Evolutionary conservation across 345 rosid species (phyloP).

Genomic region (Acer saccharum): DNA sequence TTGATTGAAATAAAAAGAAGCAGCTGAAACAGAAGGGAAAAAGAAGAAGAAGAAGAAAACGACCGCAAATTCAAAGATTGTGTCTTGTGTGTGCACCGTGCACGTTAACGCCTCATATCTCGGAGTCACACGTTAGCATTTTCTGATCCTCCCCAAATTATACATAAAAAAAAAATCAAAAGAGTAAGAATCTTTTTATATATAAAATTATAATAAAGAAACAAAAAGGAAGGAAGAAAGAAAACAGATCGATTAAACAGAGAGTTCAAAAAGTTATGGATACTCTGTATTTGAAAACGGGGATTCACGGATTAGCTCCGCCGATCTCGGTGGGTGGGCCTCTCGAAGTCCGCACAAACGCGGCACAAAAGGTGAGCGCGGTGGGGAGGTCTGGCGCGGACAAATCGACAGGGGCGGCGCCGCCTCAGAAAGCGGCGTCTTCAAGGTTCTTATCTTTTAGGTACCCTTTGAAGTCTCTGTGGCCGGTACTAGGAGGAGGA

Average conservation of each 20-base stretch:
- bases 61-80: constrained; percentile 34
- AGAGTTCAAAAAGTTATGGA: constrained; percentile 41
- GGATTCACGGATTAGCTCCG: constrained; percentile 52
- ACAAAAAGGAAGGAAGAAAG: not conserved
- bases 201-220: not conserved
- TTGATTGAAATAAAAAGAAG: not conserved
- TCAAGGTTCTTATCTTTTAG: constrained; percentile 56
- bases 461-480: constrained; percentile 53
- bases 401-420: constrained; percentile 37
- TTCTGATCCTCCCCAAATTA: not conserved
- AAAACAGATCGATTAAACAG: constrained; percentile 2
- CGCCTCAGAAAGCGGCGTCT: constrained; percentile 40
- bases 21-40: not conserved
- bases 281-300: constrained; percentile 50
- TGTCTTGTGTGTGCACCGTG: constrained; percentile 33
- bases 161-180: not conserved
- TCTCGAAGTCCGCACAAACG: constrained; percentile 45
- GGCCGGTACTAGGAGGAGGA: constrained; percentile 40
- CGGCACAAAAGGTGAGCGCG: constrained; percentile 45
- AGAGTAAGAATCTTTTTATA: not conserved
- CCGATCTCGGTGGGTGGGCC: constrained; percentile 49
- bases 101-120: constrained; percentile 41
- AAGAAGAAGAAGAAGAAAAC: constrained; percentile 14
- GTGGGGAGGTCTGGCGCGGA: constrained; percentile 45
- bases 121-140: constrained; percentile 14